Evolutionary conservation across 306 rosid genomes (phyloP), one percentile per base, ranked within the genome.

Genomic region (Sophora flavescens): DNA sequence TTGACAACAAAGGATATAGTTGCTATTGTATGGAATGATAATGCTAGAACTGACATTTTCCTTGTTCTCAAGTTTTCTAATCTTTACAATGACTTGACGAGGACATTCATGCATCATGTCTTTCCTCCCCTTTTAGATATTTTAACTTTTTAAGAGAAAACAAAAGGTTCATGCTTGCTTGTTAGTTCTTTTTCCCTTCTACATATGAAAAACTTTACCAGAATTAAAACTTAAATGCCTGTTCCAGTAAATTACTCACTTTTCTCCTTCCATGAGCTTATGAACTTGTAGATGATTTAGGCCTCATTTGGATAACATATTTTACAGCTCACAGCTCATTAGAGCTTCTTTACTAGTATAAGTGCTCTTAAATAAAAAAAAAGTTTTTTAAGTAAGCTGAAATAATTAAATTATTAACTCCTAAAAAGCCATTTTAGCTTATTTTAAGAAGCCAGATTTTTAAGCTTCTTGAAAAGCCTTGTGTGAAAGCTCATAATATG

Each of bases 271-370:
- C 68, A 47, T 26, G 64, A 45, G 58, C 61, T 72, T 70, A 13
- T 72, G 33, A 11, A 64, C 68, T 82, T 92, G 90, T 92, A 89
- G 81, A 72, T 72, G 76, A 82, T 62, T 95, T 22, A 22, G 22
- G 22, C 22, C 22, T 22, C 22, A 1, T 22, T 22, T 22, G 22
- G 22, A 22, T 22, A 22, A 22, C 22, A 22, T 22, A 22, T 22
- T 22, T 22, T 22, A 22, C 22, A 22, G 22, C 22, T 22, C 22
- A 22, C 22, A 22, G 22, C 22, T 22, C 22, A 22, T 22, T 22
- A 22, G 22, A 22, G 22, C 22, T 22, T 22, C 22, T 22, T 22
- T 22, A 22, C 22, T 22, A 22, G 22, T 22, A 22, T 22, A 22
- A 22, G 22, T 22, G 22, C 22, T 22, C 1, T 22, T 22, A 22